Base-by-base conservation (phyloP, 2,329 filamentous ascomycete genomes). In the Shiraia bambusicola region DNA sequence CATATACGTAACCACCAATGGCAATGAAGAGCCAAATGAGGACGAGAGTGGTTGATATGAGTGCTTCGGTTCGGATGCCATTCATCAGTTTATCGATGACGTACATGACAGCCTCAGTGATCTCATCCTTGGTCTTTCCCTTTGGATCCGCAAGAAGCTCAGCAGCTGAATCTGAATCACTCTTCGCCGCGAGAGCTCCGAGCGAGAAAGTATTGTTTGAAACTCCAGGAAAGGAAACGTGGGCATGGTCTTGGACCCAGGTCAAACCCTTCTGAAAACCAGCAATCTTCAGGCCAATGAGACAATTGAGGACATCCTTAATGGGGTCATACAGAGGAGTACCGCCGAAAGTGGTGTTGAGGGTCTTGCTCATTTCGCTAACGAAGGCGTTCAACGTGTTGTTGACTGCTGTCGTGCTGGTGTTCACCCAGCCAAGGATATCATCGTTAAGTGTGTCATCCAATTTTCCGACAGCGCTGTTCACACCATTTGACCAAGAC, bases 161-260 rank as follows among this genome's bases (percentile, higher is more conserved):
- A 28, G 79, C 79, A 37, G 86, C 80, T 39, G 79, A 80, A 6
- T 71, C 66, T 40, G 70, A 69, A 37, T 70, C 66, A 43, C 72
- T 67, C 33, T 80, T 67, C 56, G 76, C 76, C 17, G 73, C 76
- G 24, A 81, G 73, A 41, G 91, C 87, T 29, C 91, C 90, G 38
- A 84, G 73, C 44, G 88, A 92, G 71, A 97, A 95, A 1, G 87
- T 87, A 64, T 95, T 79, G 57, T 88, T 85, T 17, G 81, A 76
- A 47, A 97, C 83, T 38, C 80, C 70, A 0, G 93, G 93, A 56
- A 98, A 86, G 45, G 81, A 75, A 56, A 98, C 79, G 48, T 93
- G 81, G 3, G 93, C 89, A 64, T 97, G 75, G 54, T 97, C 85
- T 58, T 87, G 81, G 9, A 95, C 87, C 92, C 92, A 98, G 1